These are phyloP conservation scores for Sphaerulina vaccinii DNA, from an alignment of 2,329 filamentous ascomycete genomes.

Conservation along the genomic window DNA sequence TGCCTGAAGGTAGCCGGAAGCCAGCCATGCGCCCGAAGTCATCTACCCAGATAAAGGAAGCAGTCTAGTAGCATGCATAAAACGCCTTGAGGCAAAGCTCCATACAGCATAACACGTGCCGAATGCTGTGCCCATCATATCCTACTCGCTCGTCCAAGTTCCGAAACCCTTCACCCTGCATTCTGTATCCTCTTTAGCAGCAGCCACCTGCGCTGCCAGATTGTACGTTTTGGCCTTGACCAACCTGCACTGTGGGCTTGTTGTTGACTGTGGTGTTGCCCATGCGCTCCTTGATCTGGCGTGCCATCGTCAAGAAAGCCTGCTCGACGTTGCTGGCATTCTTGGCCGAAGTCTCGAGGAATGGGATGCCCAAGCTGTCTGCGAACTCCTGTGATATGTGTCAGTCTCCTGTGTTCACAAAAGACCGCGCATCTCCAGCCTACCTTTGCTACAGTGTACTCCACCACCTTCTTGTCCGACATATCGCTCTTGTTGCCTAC, in stretches of 20 bases:
- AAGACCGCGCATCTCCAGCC: constrained; percentile 32
- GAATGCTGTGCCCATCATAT: constrained; percentile 18
- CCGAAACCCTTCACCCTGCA: not conserved
- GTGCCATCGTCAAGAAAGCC: constrained; percentile 99
- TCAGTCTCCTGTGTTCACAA: constrained; percentile 21
- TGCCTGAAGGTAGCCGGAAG: constrained; percentile 12
- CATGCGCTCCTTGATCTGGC: constrained; percentile 99
- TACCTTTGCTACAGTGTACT: constrained; percentile 99
- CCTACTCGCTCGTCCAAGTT: constrained; percentile 9
- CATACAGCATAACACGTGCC: constrained; percentile 18
- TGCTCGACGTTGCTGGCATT: constrained; percentile 99
- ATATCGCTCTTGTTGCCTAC: constrained; percentile 99
- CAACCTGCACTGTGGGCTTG: constrained; percentile 96
- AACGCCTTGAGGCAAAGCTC: constrained; percentile 21
- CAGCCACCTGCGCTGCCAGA: constrained; percentile 81
- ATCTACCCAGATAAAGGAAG: constrained; percentile 26
- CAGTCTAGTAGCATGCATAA: constrained; percentile 27
- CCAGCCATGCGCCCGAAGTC: constrained; percentile 25
- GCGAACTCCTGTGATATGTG: constrained; percentile 77
- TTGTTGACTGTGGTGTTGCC: constrained; percentile 96
- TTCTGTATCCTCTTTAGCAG: constrained; percentile 62
- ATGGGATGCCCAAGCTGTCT: constrained; percentile 96
- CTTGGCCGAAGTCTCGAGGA: constrained; percentile 99
- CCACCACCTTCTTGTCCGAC: constrained; percentile 99
- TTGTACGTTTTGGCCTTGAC: constrained; percentile 90